A percentile compares a stretch with the other conserved stretches of the same genome.
These are phyloP conservation scores for Fusarium sp. DNA, from an alignment of 2,329 filamentous ascomycete genomes.

Conservation along the genomic window DNA sequence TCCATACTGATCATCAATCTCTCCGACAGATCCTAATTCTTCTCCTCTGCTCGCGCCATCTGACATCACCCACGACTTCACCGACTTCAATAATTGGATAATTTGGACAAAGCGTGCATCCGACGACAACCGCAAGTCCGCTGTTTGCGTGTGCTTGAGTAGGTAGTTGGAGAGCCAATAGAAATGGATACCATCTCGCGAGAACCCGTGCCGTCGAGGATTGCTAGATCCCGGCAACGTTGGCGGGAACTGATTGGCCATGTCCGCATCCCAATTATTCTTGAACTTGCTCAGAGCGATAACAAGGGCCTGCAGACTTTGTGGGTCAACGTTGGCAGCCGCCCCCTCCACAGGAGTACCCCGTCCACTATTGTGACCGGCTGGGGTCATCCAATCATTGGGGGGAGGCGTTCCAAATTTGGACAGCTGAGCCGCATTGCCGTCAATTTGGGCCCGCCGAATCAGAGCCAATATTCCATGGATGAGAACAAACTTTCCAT, in stretches of 20 bases:
- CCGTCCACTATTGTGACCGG: slow-evolving; percentile 53
- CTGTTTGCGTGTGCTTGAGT: slow-evolving; percentile 63
- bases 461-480: slow-evolving; percentile 73
- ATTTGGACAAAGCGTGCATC: slow-evolving; percentile 68
- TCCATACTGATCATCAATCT: slow-evolving; percentile 73
- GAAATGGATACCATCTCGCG: slow-evolving; percentile 74
- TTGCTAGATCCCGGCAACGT: slow-evolving; percentile 55
- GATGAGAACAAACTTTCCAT: slow-evolving; percentile 77
- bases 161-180: slow-evolving; percentile 76
- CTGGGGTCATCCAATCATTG: slow-evolving; percentile 63
- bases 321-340: slow-evolving; percentile 51
- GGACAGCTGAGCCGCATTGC: slow-evolving; percentile 46
- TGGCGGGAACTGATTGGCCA: slow-evolving; percentile 71
- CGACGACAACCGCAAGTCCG: slow-evolving; percentile 63
- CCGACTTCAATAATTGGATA: slow-evolving; percentile 67
- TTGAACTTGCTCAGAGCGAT: slow-evolving; percentile 77
- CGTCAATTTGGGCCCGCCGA: slow-evolving; percentile 53
- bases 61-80: slow-evolving; percentile 66
- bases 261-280: slow-evolving; percentile 73
- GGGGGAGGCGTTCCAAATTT: slow-evolving; percentile 64
- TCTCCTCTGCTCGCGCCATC: slow-evolving; percentile 72
- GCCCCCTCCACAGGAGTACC: slow-evolving; percentile 55
- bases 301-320: slow-evolving; percentile 57
- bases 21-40: slow-evolving; percentile 72
- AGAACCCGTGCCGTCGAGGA: slow-evolving; percentile 71